Evolutionary conservation across 1,284 basidiomycete genomes (phyloP).

Genomic region (Ceratobasidium papillatum): DNA sequence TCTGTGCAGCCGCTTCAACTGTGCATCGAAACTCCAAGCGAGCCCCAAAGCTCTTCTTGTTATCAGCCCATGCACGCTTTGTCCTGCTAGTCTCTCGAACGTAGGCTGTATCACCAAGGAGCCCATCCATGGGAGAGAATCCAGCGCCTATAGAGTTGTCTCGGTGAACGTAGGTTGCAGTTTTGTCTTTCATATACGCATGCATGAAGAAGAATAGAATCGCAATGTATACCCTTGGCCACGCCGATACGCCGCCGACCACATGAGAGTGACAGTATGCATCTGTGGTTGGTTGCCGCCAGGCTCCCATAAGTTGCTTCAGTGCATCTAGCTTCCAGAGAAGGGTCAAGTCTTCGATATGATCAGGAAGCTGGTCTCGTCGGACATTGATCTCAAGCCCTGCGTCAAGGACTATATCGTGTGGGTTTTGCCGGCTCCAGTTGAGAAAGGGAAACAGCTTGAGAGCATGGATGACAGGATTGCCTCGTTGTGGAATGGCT

Average conservation of each 20-base stretch:
- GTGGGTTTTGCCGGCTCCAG: slow-evolving; percentile 26
- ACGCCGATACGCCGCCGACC: not conserved
- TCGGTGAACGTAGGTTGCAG: slow-evolving; percentile 16
- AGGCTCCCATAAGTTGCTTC: not conserved
- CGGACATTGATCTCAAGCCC: slow-evolving; percentile 14
- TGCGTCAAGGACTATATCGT: slow-evolving; percentile 20
- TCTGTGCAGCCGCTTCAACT: not conserved
- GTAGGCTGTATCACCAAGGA: not conserved
- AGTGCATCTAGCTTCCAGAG: slow-evolving; percentile 1
- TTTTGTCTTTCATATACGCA: slow-evolving; percentile 30
- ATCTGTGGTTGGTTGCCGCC: not conserved
- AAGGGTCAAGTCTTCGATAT: not conserved
- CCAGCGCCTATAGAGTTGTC: slow-evolving; percentile 8
- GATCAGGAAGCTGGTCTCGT: not conserved
- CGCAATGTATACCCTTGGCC: not conserved
- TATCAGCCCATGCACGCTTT: too few relatives aligned
- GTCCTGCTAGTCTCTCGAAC: not conserved
- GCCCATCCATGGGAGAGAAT: slow-evolving; percentile 11
- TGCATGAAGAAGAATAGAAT: slow-evolving; percentile 1
- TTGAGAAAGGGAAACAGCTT: slow-evolving; percentile 18
- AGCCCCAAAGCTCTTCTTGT: not conserved
- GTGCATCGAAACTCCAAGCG: not conserved
- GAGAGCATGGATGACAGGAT: not conserved
- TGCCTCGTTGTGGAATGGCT: not conserved
- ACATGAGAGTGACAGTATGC: slow-evolving; percentile 20